Percentiles rank a stretch among this genome's conserved stretches.
Evolutionary conservation across 139 green algal species (phyloP).

Genomic region (Closterium sp.): DNA sequence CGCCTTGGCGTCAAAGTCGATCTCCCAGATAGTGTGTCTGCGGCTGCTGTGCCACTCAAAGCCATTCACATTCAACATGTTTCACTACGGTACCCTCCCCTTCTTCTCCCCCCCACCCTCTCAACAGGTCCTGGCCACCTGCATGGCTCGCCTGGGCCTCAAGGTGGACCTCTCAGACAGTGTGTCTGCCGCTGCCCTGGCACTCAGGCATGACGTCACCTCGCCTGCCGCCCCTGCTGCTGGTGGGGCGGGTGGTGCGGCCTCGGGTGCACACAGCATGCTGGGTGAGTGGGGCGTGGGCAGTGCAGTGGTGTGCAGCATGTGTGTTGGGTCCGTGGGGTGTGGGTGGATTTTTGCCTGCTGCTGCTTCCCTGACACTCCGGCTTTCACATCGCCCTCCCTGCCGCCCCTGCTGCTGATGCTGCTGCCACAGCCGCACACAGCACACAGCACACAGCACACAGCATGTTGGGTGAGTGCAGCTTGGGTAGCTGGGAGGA

Average conservation of each 20-base stretch:
- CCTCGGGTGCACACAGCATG: no score
- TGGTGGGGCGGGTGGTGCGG: no score
- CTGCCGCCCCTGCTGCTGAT: not conserved
- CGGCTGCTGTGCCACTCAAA: not conserved
- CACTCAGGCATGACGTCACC: not conserved
- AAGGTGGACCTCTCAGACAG: slow-evolving; percentile 27
- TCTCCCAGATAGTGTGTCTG: not conserved
- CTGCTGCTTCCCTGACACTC: not conserved
- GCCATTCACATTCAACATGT: not conserved
- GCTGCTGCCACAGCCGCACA: not conserved
- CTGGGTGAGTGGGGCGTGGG: not conserved
- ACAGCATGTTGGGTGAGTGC: no score
- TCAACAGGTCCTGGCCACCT: slow-evolving; percentile 10
- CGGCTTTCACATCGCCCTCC: not conserved
- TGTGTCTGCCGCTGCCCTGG: slow-evolving; percentile 2
- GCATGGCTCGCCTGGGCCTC: not conserved
- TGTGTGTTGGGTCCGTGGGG: no score
- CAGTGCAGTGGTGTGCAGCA: no score
- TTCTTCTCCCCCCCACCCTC: not conserved
- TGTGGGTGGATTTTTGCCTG: no score
- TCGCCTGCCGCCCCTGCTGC: not conserved
- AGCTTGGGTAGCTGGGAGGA: no score
- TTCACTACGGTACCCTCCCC: not conserved
- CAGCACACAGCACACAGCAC: no score
- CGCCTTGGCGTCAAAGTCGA: not conserved